phyloP scores from a whole-genome alignment of 176 grass and related monocot genomes.

The Eragrostis curvula region DNA sequence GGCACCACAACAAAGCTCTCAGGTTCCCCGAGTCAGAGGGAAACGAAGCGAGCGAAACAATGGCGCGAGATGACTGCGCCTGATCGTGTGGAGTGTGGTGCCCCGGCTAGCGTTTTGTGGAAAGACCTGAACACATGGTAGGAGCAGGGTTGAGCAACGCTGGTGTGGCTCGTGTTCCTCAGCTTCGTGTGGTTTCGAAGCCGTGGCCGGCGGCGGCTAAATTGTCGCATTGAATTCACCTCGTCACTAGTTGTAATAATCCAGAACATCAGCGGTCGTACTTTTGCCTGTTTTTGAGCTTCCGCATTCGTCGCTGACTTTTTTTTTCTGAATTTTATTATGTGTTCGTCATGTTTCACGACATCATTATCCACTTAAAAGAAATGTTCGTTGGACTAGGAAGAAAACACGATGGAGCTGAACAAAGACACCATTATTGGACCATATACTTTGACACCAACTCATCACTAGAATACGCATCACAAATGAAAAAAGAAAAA shows the following conservation, averaged over 20 bases:
- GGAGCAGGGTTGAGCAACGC: neutral
- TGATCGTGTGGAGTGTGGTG: neutral
- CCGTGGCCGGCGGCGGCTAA: conserved; percentile 23
- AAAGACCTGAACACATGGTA: neutral
- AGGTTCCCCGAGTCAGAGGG: conserved; percentile 47
- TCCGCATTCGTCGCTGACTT: too few relatives aligned
- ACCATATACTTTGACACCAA: neutral
- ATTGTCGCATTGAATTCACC: conserved; percentile 31
- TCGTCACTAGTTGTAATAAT: too few relatives aligned
- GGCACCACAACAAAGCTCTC: neutral
- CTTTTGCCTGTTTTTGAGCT: too few relatives aligned
- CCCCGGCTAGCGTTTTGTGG: too few relatives aligned
- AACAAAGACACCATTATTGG: too few relatives aligned
- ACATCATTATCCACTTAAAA: too few relatives aligned
- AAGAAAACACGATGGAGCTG: too few relatives aligned
- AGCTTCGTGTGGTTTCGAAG: conserved; percentile 14
- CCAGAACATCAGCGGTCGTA: too few relatives aligned
- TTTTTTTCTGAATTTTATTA: neutral
- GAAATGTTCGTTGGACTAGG: too few relatives aligned
- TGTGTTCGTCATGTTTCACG: neutral
- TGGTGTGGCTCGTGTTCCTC: conserved; percentile 9
- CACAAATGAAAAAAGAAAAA: neutral
- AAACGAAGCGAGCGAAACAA: neutral
- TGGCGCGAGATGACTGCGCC: neutral
- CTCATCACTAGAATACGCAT: neutral